phyloP scores from a whole-genome alignment of 2,329 filamentous ascomycete genomes.

The Neurospora sp. region DNA sequence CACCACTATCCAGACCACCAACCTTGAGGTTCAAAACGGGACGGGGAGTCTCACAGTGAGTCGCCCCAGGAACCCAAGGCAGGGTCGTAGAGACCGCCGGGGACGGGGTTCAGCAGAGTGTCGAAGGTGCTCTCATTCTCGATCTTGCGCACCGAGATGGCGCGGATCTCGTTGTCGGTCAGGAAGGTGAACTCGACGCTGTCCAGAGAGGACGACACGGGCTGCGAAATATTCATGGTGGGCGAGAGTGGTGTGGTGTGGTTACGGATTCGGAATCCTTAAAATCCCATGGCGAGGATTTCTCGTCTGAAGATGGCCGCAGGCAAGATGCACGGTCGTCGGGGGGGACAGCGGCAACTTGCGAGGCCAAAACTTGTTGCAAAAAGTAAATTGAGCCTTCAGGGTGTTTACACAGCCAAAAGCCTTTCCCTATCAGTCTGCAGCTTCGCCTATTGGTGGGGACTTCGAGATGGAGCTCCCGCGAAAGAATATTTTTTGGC shows the following conservation, averaged over 20 bases:
- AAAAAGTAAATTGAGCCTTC: neutral
- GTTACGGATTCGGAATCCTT: neutral
- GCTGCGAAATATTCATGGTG: conserved; percentile 65
- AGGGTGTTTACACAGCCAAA: neutral
- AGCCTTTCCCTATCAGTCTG: conserved; percentile 3
- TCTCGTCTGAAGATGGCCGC: neutral
- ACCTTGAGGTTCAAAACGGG: neutral
- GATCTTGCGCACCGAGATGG: conserved; percentile 87
- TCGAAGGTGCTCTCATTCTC: conserved; percentile 94
- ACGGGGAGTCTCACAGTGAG: conserved; percentile 51
- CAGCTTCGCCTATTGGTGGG: conserved; percentile 15
- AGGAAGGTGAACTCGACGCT: conserved; percentile 87
- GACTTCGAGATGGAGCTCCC: conserved; percentile 11
- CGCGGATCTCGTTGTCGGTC: conserved; percentile 70
- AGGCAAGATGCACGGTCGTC: neutral
- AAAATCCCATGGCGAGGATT: neutral
- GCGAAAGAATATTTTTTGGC: conserved; percentile 22
- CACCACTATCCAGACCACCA: neutral
- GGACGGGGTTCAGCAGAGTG: conserved; percentile 76
- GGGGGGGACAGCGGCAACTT: neutral
- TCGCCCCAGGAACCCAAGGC: conserved; percentile 87
- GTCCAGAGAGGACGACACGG: conserved; percentile 72
- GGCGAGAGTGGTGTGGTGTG: conserved; percentile 2
- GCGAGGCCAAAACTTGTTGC: neutral
- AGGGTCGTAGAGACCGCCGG: conserved; percentile 85